Percentiles rank a stretch among this genome's conserved stretches.
Evolutionary conservation across 257 asterid genomes (phyloP).

Genomic region (Nyctanthes arbortristis): DNA sequence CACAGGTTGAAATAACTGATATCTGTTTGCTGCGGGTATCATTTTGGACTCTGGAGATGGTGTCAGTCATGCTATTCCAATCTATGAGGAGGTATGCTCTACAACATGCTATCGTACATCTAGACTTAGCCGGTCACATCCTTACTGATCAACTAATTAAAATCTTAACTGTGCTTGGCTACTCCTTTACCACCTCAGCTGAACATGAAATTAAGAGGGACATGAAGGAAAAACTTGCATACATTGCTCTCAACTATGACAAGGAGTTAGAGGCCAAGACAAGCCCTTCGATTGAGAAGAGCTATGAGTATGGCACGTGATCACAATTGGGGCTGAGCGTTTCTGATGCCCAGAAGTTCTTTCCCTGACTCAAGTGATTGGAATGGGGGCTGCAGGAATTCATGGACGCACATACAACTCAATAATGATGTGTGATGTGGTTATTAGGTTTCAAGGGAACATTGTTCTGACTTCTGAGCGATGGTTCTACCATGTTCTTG

Average conservation of each 20-base stretch:
- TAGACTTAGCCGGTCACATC: slow-evolving; percentile 24
- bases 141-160: slow-evolving; percentile 23
- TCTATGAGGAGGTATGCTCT: slow-evolving; percentile 21
- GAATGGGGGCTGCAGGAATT: slow-evolving; percentile 21
- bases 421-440: slow-evolving; percentile 25
- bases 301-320: slow-evolving; percentile 24
- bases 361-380: slow-evolving; percentile 23
- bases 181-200: slow-evolving; percentile 21
- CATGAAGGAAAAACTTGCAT: slow-evolving; percentile 24
- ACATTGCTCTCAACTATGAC: slow-evolving; percentile 29
- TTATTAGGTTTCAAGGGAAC: slow-evolving; percentile 24
- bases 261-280: slow-evolving; percentile 21
- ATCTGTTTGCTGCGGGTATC: slow-evolving; percentile 1
- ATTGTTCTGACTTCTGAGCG: slow-evolving; percentile 20
- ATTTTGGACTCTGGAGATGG: slow-evolving; percentile 21
- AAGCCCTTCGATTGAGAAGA: slow-evolving; percentile 17
- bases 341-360: slow-evolving; percentile 27
- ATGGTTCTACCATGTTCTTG: slow-evolving; percentile 13
- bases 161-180: slow-evolving; percentile 23
- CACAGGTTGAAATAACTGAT: not conserved
- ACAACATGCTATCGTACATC: slow-evolving; percentile 27
- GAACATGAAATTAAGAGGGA: slow-evolving; percentile 23
- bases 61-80: slow-evolving; percentile 23
- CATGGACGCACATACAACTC: slow-evolving; percentile 21
- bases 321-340: slow-evolving; percentile 26